phyloP scores from a whole-genome alignment of 371 early-diverging fungal genomes.

The Syncephalis plumigaleata region DNA sequence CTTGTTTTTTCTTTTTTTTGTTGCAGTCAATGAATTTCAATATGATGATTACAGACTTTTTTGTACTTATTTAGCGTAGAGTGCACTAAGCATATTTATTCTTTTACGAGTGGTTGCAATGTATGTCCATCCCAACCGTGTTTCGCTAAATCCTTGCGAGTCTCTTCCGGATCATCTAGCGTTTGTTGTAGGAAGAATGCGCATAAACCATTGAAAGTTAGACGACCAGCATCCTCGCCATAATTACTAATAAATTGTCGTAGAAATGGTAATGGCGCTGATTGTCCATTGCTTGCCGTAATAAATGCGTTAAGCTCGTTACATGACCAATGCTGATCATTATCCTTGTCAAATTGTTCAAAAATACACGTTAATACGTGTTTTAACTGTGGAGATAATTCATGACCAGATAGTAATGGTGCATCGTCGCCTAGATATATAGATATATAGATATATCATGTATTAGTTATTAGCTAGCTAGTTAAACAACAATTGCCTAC shows the following conservation, averaged over 20 bases:
- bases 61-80: no score
- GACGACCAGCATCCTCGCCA: slow-evolving; percentile 23
- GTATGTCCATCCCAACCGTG: slow-evolving; percentile 25
- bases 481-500: no score
- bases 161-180: slow-evolving; percentile 34
- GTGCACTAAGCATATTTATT: no score
- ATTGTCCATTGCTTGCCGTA: slow-evolving; percentile 32
- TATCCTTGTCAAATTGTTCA: slow-evolving; percentile 27
- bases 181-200: slow-evolving; percentile 41
- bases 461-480: slow-evolving; percentile 17
- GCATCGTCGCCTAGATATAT: slow-evolving; percentile 10
- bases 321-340: slow-evolving; percentile 22
- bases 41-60: no score
- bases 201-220: slow-evolving; percentile 32
- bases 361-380: slow-evolving; percentile 26
- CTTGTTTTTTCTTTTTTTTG: no score
- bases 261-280: slow-evolving; percentile 28
- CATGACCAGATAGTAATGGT: slow-evolving; percentile 20
- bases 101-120: no score
- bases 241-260: slow-evolving; percentile 33
- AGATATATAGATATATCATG: background rate
- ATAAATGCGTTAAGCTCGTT: slow-evolving; percentile 29
- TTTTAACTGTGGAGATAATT: slow-evolving; percentile 19
- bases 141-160: slow-evolving; percentile 28
- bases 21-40: no score